Evolutionary conservation across 192 early-diverging fungal genomes (phyloP).

Genomic region (Coemansia guatemalensis): DNA sequence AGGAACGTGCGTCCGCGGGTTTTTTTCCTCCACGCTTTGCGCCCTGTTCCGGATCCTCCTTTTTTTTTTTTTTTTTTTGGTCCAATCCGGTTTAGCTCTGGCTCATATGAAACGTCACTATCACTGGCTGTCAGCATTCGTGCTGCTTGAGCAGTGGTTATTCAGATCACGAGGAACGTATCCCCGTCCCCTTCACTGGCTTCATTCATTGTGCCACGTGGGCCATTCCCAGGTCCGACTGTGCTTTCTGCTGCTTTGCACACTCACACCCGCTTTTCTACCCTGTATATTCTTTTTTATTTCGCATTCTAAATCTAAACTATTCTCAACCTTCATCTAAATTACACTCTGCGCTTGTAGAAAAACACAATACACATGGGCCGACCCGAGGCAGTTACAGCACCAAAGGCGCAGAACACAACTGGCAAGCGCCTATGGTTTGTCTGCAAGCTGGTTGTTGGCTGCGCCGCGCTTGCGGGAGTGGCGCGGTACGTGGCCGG

Average conservation of each 20-base stretch:
- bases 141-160: not conserved
- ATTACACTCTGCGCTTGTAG: not conserved
- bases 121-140: not conserved
- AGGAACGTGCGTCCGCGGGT: not conserved
- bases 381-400: not conserved
- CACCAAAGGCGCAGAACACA: not conserved
- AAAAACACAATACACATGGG: not conserved
- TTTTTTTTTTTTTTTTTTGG: too few species aligned
- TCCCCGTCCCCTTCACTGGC: not conserved
- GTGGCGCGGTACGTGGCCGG: slow-evolving; percentile 24
- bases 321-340: not conserved
- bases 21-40: not conserved
- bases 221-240: not conserved
- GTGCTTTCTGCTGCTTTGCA: not conserved
- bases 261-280: not conserved
- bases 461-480: slow-evolving; percentile 5
- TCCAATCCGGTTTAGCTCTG: not conserved
- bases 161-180: not conserved
- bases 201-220: not conserved
- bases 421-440: not conserved
- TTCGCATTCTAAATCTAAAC: not conserved
- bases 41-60: not conserved
- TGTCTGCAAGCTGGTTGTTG: not conserved
- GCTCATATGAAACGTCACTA: too few species aligned
- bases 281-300: not conserved